Conservation (phyloP, 1,284 basidiomycete species). For the Agroathelia rolfsii region DNA sequence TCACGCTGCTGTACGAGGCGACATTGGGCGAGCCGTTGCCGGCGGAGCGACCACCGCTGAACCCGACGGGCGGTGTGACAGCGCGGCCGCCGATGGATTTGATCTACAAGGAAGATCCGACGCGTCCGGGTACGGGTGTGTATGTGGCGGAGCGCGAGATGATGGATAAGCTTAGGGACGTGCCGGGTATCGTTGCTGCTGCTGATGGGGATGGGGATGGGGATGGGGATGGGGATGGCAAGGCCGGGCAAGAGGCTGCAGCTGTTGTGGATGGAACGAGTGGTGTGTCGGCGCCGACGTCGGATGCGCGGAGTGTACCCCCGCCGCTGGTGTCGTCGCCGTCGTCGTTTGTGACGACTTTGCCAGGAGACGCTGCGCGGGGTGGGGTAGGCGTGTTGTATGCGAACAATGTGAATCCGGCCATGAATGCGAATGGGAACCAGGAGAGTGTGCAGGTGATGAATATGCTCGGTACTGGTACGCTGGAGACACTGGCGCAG, state of each 20-base stretch:
- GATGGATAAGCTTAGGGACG: constrained; percentile 44
- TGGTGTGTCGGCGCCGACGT: constrained; percentile 10
- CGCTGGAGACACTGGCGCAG: constrained; percentile 51
- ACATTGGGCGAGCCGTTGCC: constrained; percentile 62
- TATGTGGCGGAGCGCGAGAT: constrained; percentile 62
- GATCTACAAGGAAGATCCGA: constrained; percentile 65
- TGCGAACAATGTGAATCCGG: constrained; percentile 39
- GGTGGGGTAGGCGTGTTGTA: constrained; percentile 59
- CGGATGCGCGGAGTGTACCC: constrained; percentile 36
- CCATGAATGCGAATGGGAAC: constrained; percentile 21
- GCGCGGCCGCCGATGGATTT: constrained; percentile 46
- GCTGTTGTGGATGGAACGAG: constrained; percentile 17
- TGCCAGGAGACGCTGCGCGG: constrained; percentile 27
- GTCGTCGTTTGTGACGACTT: constrained; percentile 16
- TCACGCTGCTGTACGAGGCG: constrained; percentile 84
- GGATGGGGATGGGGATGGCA: constrained; percentile 22
- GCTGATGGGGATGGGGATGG: constrained; percentile 17
- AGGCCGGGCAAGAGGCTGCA: no score
- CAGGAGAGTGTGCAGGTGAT: constrained; percentile 60
- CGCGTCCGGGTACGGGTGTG: constrained; percentile 75
- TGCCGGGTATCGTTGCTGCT: constrained; percentile 26
- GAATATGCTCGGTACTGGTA: constrained; percentile 57
- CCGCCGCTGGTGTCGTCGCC: constrained; percentile 38
- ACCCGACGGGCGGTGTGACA: constrained; percentile 66
- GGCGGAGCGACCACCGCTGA: constrained; percentile 50